Evolutionary conservation across 2,329 filamentous ascomycete species (phyloP).

Genomic region (Rhynchosporium secalis): DNA sequence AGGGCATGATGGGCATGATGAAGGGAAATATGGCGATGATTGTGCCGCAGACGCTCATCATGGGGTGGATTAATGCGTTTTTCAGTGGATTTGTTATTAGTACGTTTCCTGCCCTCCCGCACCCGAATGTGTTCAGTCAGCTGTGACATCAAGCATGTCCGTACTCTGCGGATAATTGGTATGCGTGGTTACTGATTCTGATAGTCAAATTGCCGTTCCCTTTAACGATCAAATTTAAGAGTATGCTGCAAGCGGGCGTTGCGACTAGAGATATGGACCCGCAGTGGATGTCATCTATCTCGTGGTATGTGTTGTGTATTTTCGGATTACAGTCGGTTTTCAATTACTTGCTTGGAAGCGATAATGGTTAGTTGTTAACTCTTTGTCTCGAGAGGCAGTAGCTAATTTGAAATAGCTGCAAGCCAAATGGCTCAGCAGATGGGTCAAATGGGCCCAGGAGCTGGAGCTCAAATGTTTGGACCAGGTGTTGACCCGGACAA

Average conservation of each 20-base stretch:
- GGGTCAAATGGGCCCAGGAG: conserved; percentile 68
- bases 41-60: conserved; percentile 96
- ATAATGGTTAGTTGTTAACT: conserved; percentile 70
- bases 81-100: conserved; percentile 98
- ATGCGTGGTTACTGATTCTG: conserved; percentile 30
- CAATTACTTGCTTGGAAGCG: conserved; percentile 92
- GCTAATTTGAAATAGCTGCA: conserved; percentile 61
- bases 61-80: conserved; percentile 99
- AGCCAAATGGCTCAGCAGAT: conserved; percentile 88
- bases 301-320: conserved; percentile 97
- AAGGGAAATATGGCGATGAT: conserved; percentile 99
- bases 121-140: background rate
- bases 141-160: no score
- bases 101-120: conserved; percentile 50
- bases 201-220: conserved; percentile 95
- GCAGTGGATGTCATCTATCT: conserved; percentile 96
- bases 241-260: conserved; percentile 96
- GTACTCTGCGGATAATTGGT: background rate
- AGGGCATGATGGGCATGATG: conserved; percentile 99
- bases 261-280: conserved; percentile 96
- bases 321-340: conserved; percentile 97
- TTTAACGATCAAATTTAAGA: conserved; percentile 98
- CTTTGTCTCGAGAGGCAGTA: background rate
- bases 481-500: conserved; percentile 95
- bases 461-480: conserved; percentile 72